Percentiles rank a stretch among this genome's conserved stretches.
Evolutionary conservation across 2,329 filamentous ascomycete species (phyloP).

Genomic region (Fusarium mundagurra): DNA sequence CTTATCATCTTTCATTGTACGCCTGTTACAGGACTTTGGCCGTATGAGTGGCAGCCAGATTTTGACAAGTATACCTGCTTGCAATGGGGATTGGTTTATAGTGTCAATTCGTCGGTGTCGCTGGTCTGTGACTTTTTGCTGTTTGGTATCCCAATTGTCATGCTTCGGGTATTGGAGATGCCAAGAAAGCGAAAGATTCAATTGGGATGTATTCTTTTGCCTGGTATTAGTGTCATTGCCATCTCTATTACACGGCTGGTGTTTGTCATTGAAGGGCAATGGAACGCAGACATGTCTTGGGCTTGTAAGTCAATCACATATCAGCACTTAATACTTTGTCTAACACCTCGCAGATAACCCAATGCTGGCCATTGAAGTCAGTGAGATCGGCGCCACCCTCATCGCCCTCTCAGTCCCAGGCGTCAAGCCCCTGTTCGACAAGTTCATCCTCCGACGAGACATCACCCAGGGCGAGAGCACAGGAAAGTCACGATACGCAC

Average conservation of each 20-base stretch:
- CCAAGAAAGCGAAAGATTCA: constrained; percentile 56
- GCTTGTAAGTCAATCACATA: constrained; percentile 43
- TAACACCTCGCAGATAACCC: constrained; percentile 51
- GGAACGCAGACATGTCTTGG: constrained; percentile 60
- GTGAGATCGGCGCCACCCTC: constrained; percentile 61
- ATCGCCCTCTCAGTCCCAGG: constrained; percentile 62
- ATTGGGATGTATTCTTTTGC: constrained; percentile 58
- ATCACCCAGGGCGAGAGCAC: constrained; percentile 24
- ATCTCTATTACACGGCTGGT: constrained; percentile 59
- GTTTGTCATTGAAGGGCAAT: constrained; percentile 59
- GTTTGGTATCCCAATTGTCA: constrained; percentile 60
- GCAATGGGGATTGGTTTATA: constrained; percentile 62
- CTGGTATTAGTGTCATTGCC: constrained; percentile 60
- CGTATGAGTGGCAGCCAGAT: constrained; percentile 58
- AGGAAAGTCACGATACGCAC: constrained; percentile 38
- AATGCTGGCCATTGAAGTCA: constrained; percentile 59
- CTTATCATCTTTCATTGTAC: constrained; percentile 62
- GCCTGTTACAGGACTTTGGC: constrained; percentile 62
- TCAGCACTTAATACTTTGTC: too few species aligned
- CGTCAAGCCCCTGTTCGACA: constrained; percentile 58
- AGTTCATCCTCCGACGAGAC: constrained; percentile 43
- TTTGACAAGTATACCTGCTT: constrained; percentile 55
- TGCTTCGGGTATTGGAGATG: constrained; percentile 58
- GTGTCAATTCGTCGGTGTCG: constrained; percentile 60
- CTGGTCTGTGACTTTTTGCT: constrained; percentile 60